A percentile compares a stretch with the other conserved stretches of the same genome.
phyloP scores from a whole-genome alignment of 306 rosid species.

The Cucumis melo region DNA sequence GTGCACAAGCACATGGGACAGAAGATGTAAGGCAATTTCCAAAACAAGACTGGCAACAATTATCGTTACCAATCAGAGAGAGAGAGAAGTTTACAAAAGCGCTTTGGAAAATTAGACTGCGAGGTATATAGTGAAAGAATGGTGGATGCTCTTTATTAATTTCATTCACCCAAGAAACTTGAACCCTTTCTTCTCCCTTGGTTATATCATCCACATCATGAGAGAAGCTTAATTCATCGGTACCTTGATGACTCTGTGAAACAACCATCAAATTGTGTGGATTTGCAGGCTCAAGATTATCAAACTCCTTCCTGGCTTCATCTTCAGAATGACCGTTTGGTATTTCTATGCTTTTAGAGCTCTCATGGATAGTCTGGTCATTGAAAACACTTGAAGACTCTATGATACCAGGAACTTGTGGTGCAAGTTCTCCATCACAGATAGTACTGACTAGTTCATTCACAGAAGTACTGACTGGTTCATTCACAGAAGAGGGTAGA shows the following conservation, averaged over 20 bases:
- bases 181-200: constrained; percentile 74
- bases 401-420: constrained; percentile 10
- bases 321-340: constrained; percentile 18
- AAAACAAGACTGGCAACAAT: constrained; percentile 67
- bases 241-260: constrained; percentile 22
- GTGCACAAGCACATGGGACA: constrained; percentile 56
- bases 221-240: constrained; percentile 26
- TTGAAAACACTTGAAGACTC: constrained; percentile 16
- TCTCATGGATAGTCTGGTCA: constrained; percentile 8
- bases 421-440: constrained; percentile 14
- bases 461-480: constrained; percentile 8
- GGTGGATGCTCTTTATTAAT: constrained; percentile 32
- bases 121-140: constrained; percentile 49
- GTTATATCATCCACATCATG: constrained; percentile 45
- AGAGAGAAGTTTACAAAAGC: constrained; percentile 48
- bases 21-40: constrained; percentile 59
- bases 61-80: constrained; percentile 42
- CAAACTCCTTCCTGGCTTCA: constrained; percentile 18
- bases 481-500: constrained; percentile 19
- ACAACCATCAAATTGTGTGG: constrained; percentile 22
- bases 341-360: constrained; percentile 10
- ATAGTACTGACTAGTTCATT: not conserved
- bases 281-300: constrained; percentile 17
- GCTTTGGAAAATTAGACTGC: constrained; percentile 38
- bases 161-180: constrained; percentile 57